phyloP scores from a whole-genome alignment of 257 asterid species.

The Ehretia macrophylla region DNA sequence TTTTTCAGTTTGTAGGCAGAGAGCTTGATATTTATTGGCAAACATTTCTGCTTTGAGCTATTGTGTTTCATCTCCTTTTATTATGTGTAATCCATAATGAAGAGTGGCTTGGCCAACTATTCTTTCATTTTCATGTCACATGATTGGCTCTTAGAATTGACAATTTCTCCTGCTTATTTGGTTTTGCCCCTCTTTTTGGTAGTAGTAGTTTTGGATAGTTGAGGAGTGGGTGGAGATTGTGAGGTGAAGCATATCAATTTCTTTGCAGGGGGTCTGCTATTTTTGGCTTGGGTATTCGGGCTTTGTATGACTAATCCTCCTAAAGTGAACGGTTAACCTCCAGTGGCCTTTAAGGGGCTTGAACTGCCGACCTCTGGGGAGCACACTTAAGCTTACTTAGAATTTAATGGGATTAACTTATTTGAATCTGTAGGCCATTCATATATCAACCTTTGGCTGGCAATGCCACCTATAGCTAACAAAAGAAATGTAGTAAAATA shows the following conservation, averaged over 20 bases:
- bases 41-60: slow-evolving; percentile 4
- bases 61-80: too few species aligned
- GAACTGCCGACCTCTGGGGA: too few species aligned
- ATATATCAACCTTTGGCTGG: neutral
- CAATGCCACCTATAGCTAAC: too few species aligned
- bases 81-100: too few species aligned
- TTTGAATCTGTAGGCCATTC: neutral
- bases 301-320: too few species aligned
- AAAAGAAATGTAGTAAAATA: too few species aligned
- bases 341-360: too few species aligned
- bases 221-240: slow-evolving; percentile 22
- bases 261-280: slow-evolving; percentile 6
- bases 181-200: neutral
- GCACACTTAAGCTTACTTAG: too few species aligned
- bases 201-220: slow-evolving; percentile 16
- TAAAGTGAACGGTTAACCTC: too few species aligned
- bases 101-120: too few species aligned
- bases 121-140: neutral
- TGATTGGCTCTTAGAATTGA: neutral
- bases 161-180: slow-evolving; percentile 1
- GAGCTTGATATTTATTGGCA: slow-evolving; percentile 17
- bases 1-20: slow-evolving; percentile 17
- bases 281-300: neutral
- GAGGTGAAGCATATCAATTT: slow-evolving; percentile 11
- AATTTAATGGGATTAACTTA: too few species aligned